These are phyloP conservation scores for Trichoderma atroviride DNA, from an alignment of 2,329 filamentous ascomycete species.

Conservation along the genomic window DNA sequence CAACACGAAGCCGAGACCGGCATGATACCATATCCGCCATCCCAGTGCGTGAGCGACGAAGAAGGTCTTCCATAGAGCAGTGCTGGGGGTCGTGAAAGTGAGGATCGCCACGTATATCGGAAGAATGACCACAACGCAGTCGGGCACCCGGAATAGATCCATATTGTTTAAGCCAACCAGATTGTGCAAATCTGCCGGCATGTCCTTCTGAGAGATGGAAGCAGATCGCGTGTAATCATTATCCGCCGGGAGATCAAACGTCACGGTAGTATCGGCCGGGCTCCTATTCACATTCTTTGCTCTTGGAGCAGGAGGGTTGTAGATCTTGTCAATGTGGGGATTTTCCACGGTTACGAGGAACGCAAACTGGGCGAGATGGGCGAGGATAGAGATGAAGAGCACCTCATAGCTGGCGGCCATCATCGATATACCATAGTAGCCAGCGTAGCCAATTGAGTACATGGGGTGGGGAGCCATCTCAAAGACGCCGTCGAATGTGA, in stretches of 20 bases:
- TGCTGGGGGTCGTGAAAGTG: conserved; percentile 76
- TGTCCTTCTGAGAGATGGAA: conserved; percentile 37
- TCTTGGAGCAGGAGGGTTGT: conserved; percentile 84
- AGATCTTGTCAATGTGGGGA: conserved; percentile 96
- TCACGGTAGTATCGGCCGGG: conserved; percentile 37
- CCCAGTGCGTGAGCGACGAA: conserved; percentile 79
- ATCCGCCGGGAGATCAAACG: conserved; percentile 33
- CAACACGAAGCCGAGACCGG: conserved; percentile 84
- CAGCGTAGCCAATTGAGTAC: conserved; percentile 97
- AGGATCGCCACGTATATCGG: conserved; percentile 74
- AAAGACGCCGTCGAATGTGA: conserved; percentile 98
- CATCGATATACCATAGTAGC: conserved; percentile 97
- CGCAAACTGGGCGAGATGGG: conserved; percentile 90
- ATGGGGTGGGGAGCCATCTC: conserved; percentile 99
- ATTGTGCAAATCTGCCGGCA: conserved; percentile 74
- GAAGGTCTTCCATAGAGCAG: conserved; percentile 70
- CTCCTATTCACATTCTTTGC: conserved; percentile 49
- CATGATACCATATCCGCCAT: conserved; percentile 90
- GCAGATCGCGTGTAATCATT: conserved; percentile 34
- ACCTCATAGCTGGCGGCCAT: conserved; percentile 98
- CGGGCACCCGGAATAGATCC: conserved; percentile 85
- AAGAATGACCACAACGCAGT: conserved; percentile 77
- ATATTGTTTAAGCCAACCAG: conserved; percentile 81
- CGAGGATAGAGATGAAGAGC: conserved; percentile 92
- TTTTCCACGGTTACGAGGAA: conserved; percentile 93